A percentile compares a stretch with the other conserved stretches of the same genome.
Evolutionary conservation across 345 rosid genomes (phyloP).

Genomic region (Limnanthes douglasii): DNA sequence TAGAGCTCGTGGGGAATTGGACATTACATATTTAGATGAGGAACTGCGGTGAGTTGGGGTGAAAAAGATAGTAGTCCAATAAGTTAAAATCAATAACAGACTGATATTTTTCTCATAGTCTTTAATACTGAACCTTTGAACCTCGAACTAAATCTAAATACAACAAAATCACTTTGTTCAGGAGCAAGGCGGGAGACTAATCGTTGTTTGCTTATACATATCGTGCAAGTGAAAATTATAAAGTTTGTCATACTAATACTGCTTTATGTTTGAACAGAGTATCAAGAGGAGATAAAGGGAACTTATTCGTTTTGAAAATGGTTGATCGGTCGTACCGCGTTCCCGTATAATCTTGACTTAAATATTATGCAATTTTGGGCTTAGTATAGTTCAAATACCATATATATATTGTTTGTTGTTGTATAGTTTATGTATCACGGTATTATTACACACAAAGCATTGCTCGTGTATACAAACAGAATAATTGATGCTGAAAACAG

Average conservation of each 20-base stretch:
- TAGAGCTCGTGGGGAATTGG: constrained; percentile 45
- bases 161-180: background rate
- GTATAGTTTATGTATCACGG: too few species aligned
- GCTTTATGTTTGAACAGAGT: constrained; percentile 27
- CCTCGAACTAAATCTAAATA: background rate
- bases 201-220: too few species aligned
- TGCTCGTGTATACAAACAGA: too few species aligned
- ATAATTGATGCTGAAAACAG: too few species aligned
- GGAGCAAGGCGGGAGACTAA: too few species aligned
- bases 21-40: constrained; percentile 48
- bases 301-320: constrained; percentile 86
- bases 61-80: too few species aligned
- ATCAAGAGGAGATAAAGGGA: constrained; percentile 87
- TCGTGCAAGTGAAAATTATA: background rate
- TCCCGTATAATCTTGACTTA: constrained; percentile 19
- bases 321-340: constrained; percentile 71
- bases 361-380: too few species aligned
- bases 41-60: constrained; percentile 26
- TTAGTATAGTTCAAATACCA: too few species aligned
- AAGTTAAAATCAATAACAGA: too few species aligned
- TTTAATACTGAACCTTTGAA: background rate
- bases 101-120: background rate
- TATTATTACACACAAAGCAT: too few species aligned
- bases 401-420: too few species aligned
- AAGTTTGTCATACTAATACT: too few species aligned